Conservation (phyloP, 2,329 filamentous ascomycete genomes). For the Aspergillus brunneoviolaceus region DNA sequence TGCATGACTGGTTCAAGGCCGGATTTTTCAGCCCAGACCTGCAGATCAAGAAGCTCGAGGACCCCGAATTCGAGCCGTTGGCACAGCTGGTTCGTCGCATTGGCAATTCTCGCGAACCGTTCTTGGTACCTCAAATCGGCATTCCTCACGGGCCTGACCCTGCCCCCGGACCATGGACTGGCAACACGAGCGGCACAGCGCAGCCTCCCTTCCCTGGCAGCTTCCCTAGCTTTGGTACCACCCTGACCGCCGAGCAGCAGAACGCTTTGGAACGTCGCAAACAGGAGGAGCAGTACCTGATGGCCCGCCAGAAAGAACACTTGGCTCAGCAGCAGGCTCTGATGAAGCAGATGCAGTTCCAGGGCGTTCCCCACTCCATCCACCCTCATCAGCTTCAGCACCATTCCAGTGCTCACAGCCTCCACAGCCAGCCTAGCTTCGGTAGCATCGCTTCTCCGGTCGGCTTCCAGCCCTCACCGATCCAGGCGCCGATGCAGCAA, state of each 20-base stretch:
- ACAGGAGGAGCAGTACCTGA: constrained; percentile 95
- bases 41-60: constrained; percentile 91
- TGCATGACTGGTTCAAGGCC: constrained; percentile 99
- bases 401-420: constrained; percentile 89
- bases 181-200: constrained; percentile 58
- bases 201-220: constrained; percentile 88
- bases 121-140: constrained; percentile 94
- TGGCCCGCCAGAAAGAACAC: constrained; percentile 93
- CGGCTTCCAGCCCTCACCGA: constrained; percentile 63
- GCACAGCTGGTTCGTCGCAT: constrained; percentile 94
- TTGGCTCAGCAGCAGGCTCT: constrained; percentile 82
- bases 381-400: constrained; percentile 73
- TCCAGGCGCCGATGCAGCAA: constrained; percentile 58
- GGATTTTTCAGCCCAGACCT: constrained; percentile 96
- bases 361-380: constrained; percentile 53
- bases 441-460: constrained; percentile 90
- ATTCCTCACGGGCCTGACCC: constrained; percentile 80
- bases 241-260: constrained; percentile 93
- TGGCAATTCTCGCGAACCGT: constrained; percentile 94
- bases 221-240: constrained; percentile 95
- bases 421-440: constrained; percentile 96
- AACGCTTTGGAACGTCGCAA: constrained; percentile 95
- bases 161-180: constrained; percentile 51
- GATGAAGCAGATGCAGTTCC: constrained; percentile 69
- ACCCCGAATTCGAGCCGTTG: constrained; percentile 88